A percentile compares a stretch with the other conserved stretches of the same genome.
Evolutionary conservation across 176 grass and related monocot genomes (phyloP).

Genomic region (Carex pumila): DNA sequence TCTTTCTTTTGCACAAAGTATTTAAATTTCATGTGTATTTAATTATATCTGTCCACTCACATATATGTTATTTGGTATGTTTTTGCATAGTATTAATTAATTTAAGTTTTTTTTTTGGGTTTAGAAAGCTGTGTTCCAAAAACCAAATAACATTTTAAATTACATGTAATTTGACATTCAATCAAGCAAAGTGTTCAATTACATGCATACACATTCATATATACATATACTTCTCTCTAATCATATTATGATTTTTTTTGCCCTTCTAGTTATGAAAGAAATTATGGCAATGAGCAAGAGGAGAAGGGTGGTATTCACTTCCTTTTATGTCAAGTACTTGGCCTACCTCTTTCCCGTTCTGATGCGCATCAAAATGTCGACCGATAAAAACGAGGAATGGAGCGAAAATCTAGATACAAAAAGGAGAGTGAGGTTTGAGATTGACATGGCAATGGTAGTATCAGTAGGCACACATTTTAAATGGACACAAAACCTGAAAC

Average conservation of each 20-base stretch:
- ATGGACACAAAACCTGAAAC: background rate
- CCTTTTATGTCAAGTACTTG: conserved; percentile 10
- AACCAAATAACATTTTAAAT: too few relatives aligned
- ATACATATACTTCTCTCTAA: background rate
- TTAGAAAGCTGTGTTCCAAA: background rate
- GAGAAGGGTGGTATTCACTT: background rate
- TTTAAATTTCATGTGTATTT: background rate
- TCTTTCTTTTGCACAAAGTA: background rate
- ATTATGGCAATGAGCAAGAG: background rate
- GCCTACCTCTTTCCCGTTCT: background rate
- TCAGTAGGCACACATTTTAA: conserved; percentile 15
- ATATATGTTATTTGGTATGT: background rate
- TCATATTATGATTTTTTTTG: background rate
- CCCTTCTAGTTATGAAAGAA: conserved; percentile 2
- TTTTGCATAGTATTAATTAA: background rate
- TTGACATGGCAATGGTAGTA: conserved; percentile 18
- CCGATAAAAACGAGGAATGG: background rate
- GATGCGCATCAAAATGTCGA: conserved; percentile 7
- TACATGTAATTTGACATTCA: too few relatives aligned
- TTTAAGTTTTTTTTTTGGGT: too few relatives aligned
- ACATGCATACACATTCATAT: background rate
- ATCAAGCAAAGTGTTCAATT: background rate
- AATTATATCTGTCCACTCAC: background rate
- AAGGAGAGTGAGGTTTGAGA: background rate
- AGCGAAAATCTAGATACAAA: background rate